phyloP scores from a whole-genome alignment of 1,284 basidiomycete genomes.

The Puccinia coronata region DNA sequence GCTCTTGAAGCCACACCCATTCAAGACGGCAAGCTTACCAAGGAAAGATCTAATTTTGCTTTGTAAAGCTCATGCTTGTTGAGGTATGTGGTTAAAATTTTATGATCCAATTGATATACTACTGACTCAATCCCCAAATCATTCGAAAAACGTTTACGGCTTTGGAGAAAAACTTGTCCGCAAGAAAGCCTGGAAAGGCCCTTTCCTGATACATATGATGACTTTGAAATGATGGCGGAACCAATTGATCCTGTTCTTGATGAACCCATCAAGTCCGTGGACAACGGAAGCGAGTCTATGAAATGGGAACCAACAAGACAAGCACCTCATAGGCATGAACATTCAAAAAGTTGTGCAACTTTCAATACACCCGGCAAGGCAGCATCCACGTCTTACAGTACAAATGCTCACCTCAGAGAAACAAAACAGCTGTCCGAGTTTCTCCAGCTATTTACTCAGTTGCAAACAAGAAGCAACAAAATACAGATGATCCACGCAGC shows the following conservation, averaged over 20 bases:
- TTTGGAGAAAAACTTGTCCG: not conserved
- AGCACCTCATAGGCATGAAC: not conserved
- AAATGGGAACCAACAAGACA: not conserved
- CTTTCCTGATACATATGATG: not conserved
- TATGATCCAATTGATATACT: not conserved
- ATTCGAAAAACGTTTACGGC: not conserved
- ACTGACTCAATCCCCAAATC: not conserved
- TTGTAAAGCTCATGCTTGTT: not conserved
- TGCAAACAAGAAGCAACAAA: not conserved
- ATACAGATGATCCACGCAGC: not conserved
- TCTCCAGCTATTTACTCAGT: not conserved
- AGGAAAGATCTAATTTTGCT: not conserved
- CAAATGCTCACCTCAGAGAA: not conserved
- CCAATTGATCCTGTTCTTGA: not conserved
- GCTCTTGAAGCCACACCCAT: not conserved
- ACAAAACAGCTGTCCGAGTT: not conserved
- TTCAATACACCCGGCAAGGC: not conserved
- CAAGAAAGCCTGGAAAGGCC: not conserved
- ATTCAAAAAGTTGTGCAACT: not conserved
- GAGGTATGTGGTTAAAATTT: not conserved
- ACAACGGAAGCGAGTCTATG: not conserved
- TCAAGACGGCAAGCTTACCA: not conserved
- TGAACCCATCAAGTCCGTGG: not conserved
- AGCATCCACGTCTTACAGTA: too few relatives aligned
- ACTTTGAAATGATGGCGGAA: not conserved